Conservation (phyloP, 208 protist species). For the Crithidia acanthocephali region DNA sequence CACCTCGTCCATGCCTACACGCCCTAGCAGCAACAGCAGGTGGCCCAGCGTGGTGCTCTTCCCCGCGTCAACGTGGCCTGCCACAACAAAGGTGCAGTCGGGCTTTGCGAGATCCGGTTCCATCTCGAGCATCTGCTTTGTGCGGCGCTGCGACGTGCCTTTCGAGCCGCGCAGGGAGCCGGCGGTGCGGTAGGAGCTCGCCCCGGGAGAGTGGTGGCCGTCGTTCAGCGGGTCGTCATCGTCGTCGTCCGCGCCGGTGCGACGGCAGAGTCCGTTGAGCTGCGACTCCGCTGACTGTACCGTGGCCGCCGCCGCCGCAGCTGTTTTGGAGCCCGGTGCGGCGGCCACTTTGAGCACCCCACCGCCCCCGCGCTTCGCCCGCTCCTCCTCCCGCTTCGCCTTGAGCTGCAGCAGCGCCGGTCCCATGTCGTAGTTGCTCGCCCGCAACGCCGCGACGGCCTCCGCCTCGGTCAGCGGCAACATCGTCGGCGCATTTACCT, state of each 20-base stretch:
- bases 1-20: slow-evolving; percentile 72
- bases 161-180: slow-evolving; percentile 24
- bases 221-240: slow-evolving; percentile 10
- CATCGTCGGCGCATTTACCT: slow-evolving; percentile 31
- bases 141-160: slow-evolving; percentile 34
- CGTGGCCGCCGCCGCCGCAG: not conserved
- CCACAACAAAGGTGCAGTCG: slow-evolving; percentile 87
- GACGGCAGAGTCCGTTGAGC: not conserved
- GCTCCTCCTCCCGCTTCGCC: slow-evolving; percentile 36
- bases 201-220: slow-evolving; percentile 10
- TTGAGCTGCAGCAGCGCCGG: slow-evolving; percentile 35
- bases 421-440: slow-evolving; percentile 62
- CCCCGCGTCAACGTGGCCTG: slow-evolving; percentile 87
- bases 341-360: slow-evolving; percentile 32
- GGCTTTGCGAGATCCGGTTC: slow-evolving; percentile 47
- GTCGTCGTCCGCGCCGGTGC: not conserved
- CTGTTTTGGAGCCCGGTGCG: not conserved
- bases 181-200: slow-evolving; percentile 18
- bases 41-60: slow-evolving; percentile 90
- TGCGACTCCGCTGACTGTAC: not conserved
- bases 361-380: slow-evolving; percentile 27
- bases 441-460: slow-evolving; percentile 58
- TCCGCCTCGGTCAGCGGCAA: slow-evolving; percentile 45
- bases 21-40: slow-evolving; percentile 79
- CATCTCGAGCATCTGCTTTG: slow-evolving; percentile 39